Evolutionary conservation across 768 basidiomycete genomes (phyloP), one percentile per base, ranked within the genome.

Genomic region (Sporobolomyces pararoseus): DNA sequence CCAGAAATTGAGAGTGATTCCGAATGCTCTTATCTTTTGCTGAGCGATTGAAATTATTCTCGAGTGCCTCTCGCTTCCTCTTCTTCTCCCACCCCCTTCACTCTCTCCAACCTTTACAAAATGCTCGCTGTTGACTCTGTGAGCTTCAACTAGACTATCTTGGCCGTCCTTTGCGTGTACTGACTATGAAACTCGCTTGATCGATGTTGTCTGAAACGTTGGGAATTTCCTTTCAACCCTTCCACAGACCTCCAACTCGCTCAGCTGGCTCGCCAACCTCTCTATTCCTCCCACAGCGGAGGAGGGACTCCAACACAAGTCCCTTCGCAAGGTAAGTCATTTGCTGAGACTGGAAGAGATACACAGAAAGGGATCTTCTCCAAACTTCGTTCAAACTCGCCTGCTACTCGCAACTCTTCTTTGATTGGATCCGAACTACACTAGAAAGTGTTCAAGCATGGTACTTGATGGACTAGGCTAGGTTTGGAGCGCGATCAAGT

Each of bases 211-310:
- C 6, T 6, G 25, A 27, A 31, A 46, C 16, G 37, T 60, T 46
- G 42, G 58, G 58, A 47, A 29, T 29, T 47, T 54, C 19, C 57
- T 58, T 39, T 46, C 9, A 47, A 13, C 21, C 46, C 21, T n/a
- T n/a, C n/a, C 10, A 50, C 76, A 77, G 75, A 50, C 70, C 21
- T 75, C 76, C 37, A 80, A 79, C 74, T 91, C 93, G 80, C 86
- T 97, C 80, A 89, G 92, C 81, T 98, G 95, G 95, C 87, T 88
- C 77, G 87, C 93, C 55, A 85, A 84, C 71, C 84, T 97, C 78
- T 87, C 83, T 81, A 87, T 91, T 54, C 82, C 86, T 63, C 84
- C 86, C 71, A 87, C 86, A 52, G 85, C 87, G 51, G 83, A 85
- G 46, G 86, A 88, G 68, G 88, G 86, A 7, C 86, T 90, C 68